These are phyloP conservation scores for Fistulinella prunicolor DNA, from an alignment of 768 basidiomycete species.

Conservation along the genomic window DNA sequence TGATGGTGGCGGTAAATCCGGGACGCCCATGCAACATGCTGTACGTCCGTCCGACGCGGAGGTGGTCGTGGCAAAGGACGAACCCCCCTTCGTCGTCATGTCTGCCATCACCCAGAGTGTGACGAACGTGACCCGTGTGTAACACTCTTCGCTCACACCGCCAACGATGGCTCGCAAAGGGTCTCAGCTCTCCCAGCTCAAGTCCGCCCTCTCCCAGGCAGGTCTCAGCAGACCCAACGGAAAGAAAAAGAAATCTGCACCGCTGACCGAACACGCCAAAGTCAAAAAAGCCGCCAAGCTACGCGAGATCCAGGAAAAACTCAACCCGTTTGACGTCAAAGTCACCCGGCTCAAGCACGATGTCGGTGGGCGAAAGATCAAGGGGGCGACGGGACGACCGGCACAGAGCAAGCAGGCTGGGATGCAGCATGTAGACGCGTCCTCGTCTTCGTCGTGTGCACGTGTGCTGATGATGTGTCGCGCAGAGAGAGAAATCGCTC, in stretches of 20 bases:
- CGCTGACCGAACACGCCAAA: conserved; percentile 69
- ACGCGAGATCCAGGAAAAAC: conserved; percentile 74
- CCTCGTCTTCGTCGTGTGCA: not conserved
- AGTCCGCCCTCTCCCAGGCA: conserved; percentile 74
- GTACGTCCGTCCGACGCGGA: not conserved
- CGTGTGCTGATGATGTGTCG: conserved; percentile 3
- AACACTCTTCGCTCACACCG: too few species aligned
- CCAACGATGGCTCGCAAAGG: conserved; percentile 50
- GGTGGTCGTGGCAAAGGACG: too few species aligned
- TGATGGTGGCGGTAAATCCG: not conserved
- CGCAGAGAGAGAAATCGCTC: conserved; percentile 79
- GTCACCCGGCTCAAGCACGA: conserved; percentile 92
- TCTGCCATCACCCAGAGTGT: too few species aligned
- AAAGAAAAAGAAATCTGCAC: conserved; percentile 65
- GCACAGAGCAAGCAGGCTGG: conserved; percentile 89
- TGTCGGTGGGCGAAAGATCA: conserved; percentile 84
- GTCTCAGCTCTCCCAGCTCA: conserved; percentile 90
- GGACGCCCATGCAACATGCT: not conserved
- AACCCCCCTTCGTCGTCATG: too few species aligned
- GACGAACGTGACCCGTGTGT: too few species aligned
- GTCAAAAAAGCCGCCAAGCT: conserved; percentile 79
- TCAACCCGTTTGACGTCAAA: conserved; percentile 94
- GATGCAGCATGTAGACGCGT: conserved; percentile 70
- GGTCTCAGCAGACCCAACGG: conserved; percentile 65
- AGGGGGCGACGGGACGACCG: conserved; percentile 79